A percentile compares a stretch with the other conserved stretches of the same genome.
Conservation (phyloP, 305 asterid genomes). For the Ajuga reptans region DNA sequence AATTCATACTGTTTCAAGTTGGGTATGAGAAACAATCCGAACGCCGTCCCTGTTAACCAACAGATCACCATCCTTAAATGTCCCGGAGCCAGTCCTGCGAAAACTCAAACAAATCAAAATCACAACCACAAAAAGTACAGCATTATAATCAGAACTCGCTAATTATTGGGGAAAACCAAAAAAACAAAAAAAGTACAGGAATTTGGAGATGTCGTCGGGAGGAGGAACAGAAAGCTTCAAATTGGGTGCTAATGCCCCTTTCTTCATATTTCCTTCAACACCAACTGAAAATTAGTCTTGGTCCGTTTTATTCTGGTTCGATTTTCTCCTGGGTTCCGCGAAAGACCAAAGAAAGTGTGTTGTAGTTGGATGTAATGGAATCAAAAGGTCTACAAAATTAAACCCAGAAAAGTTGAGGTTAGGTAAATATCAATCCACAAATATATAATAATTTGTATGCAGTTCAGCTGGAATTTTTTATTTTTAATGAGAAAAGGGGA, state of each 20-base stretch:
- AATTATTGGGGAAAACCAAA: background rate
- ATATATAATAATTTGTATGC: background rate
- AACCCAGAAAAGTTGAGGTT: slow-evolving; percentile 21
- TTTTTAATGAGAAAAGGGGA: slow-evolving; percentile 1
- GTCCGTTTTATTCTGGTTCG: background rate
- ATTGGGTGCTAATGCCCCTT: slow-evolving; percentile 49
- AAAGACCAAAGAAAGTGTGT: slow-evolving; percentile 11
- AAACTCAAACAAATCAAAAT: slow-evolving; percentile 11
- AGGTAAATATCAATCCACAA: slow-evolving; percentile 22
- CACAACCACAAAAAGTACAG: background rate
- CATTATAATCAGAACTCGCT: background rate
- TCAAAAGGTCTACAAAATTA: slow-evolving; percentile 14
- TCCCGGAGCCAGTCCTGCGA: slow-evolving; percentile 83
- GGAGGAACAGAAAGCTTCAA: slow-evolving; percentile 69
- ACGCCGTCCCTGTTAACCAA: slow-evolving; percentile 90
- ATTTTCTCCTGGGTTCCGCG: slow-evolving; percentile 14
- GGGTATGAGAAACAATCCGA: slow-evolving; percentile 64
- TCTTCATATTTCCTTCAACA: slow-evolving; percentile 37
- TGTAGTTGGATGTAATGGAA: slow-evolving; percentile 17
- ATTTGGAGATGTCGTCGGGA: slow-evolving; percentile 68
- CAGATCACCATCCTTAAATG: slow-evolving; percentile 94
- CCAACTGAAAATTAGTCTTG: background rate
- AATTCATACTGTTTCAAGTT: slow-evolving; percentile 59
- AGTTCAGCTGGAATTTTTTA: background rate
- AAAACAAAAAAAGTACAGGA: slow-evolving; percentile 41